These are phyloP conservation scores for Apiospora saccharicola DNA, from an alignment of 2,329 filamentous ascomycete genomes.

Conservation along the genomic window DNA sequence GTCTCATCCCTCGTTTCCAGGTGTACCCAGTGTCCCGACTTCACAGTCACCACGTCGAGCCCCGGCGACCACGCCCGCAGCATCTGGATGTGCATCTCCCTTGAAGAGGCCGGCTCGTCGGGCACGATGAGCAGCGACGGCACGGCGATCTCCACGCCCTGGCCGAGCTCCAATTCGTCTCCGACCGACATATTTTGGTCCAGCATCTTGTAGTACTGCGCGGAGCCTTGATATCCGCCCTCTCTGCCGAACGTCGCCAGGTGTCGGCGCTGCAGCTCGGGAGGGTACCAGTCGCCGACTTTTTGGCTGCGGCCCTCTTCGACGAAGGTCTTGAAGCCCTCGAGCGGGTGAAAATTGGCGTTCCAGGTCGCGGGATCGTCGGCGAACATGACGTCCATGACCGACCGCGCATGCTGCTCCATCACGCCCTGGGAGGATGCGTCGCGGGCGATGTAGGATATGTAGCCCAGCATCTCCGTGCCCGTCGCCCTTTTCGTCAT, in stretches of 20 bases:
- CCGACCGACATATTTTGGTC: constrained; percentile 25
- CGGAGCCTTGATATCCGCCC: constrained; percentile 19
- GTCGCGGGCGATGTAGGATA: constrained; percentile 25
- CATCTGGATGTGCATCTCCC: constrained; percentile 24
- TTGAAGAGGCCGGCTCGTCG: background rate
- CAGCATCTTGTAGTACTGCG: constrained; percentile 28
- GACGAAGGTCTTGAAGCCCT: constrained; percentile 24
- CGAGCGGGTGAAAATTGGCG: constrained; percentile 14
- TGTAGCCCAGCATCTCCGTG: constrained; percentile 25
- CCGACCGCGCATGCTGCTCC: constrained; percentile 25
- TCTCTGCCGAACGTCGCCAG: constrained; percentile 11
- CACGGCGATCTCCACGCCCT: constrained; percentile 4
- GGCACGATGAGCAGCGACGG: constrained; percentile 23
- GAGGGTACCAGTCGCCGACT: constrained; percentile 23
- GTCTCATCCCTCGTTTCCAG: constrained; percentile 24
- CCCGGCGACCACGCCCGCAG: constrained; percentile 24
- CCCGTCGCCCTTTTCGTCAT: constrained; percentile 23
- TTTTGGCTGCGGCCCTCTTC: constrained; percentile 4
- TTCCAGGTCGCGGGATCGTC: constrained; percentile 24
- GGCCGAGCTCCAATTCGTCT: constrained; percentile 18
- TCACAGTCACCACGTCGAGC: background rate
- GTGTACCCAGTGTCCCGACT: constrained; percentile 28
- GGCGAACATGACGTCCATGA: constrained; percentile 26
- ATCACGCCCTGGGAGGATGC: constrained; percentile 3
- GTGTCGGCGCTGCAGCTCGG: constrained; percentile 22